Evolutionary conservation across 2,329 filamentous ascomycete species (phyloP).

Genomic region (Ophiostoma quercus): DNA sequence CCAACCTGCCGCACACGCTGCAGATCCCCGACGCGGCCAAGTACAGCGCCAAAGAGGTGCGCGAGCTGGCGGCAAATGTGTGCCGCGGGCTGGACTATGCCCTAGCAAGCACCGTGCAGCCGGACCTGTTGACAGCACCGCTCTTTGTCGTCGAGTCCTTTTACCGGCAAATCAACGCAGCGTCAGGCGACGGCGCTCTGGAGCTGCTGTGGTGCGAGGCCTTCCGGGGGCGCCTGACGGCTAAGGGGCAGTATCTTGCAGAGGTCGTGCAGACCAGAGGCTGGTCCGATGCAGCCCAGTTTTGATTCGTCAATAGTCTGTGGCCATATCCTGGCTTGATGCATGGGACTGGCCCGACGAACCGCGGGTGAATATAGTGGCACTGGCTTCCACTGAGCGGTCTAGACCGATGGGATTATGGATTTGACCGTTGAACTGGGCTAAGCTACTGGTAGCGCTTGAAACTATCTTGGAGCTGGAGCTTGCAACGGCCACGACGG

Average conservation of each 20-base stretch:
- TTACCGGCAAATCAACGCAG: slow-evolving; percentile 38
- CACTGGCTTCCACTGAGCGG: neutral
- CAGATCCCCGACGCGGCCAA: slow-evolving; percentile 38
- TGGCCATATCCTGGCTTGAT: no score
- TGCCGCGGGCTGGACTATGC: slow-evolving; percentile 49
- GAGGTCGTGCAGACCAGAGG: slow-evolving; percentile 37
- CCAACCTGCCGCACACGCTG: slow-evolving; percentile 33
- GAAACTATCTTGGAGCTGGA: no score
- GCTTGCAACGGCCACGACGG: neutral
- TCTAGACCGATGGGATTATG: no score
- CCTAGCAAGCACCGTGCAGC: slow-evolving; percentile 41
- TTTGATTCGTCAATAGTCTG: slow-evolving; percentile 15
- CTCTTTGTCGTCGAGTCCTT: slow-evolving; percentile 42
- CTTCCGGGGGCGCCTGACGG: slow-evolving; percentile 39
- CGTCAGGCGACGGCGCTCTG: slow-evolving; percentile 40
- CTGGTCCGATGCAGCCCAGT: slow-evolving; percentile 36
- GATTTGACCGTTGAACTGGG: neutral
- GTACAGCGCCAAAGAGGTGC: slow-evolving; percentile 35
- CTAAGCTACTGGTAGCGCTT: no score
- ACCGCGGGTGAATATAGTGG: no score
- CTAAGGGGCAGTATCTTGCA: slow-evolving; percentile 41
- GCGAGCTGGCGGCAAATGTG: slow-evolving; percentile 44
- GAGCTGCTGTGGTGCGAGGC: slow-evolving; percentile 47
- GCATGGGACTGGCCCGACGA: no score
- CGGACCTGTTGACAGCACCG: slow-evolving; percentile 43